Evolutionary conservation across 805 yeast species (phyloP), one percentile per base, ranked within the genome.

Genomic region (Cyberlindnera maclurae): DNA sequence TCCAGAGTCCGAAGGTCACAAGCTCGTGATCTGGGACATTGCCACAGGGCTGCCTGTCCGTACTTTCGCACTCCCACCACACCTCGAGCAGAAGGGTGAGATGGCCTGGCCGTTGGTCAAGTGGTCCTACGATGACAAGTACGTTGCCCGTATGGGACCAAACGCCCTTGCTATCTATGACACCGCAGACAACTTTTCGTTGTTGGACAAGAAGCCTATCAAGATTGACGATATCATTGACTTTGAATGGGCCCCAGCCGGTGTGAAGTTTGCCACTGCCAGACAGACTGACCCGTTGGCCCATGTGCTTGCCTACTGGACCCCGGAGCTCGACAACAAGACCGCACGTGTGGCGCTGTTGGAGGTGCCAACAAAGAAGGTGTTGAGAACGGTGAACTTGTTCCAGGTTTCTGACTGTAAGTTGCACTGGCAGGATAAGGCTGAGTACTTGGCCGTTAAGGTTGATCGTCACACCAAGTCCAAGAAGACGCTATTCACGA

Each of bases 401-500:
- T 88, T 93, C 72, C 96, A 93, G 67, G 98, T 93, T 37, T 75
- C 87, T 41, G 90, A 83, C 58, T 87, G 93, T 65, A 75, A 81
- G 55, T 66, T 93, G 67, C 87, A 80, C 71, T 93, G 99, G 99
- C 97, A 93, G 67, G 80, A 77, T 48, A 79, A 83, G 51, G 87
- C 86, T 47, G 80, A 78, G 53, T 82, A 69, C 60, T 67, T 93
- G 59, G 86, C 96, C 68, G 94, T 89, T 58, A 87, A 85, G 68
- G 96, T 93, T 51, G 96, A 89, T 63, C 86, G 97, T 67, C 96
- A 88, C 66, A 86, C 97, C 41, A 93, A 93, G 65, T 82, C 96
- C 36, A 85, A 82, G 63, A 93, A 94, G 75, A 85, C 96, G 15
- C 63, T 81, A 38, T 88, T 87, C 73, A 79, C 96, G 41, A 87